Base-by-base conservation (phyloP, 257 asterid genomes). In the Rehmannia glutinosa region DNA sequence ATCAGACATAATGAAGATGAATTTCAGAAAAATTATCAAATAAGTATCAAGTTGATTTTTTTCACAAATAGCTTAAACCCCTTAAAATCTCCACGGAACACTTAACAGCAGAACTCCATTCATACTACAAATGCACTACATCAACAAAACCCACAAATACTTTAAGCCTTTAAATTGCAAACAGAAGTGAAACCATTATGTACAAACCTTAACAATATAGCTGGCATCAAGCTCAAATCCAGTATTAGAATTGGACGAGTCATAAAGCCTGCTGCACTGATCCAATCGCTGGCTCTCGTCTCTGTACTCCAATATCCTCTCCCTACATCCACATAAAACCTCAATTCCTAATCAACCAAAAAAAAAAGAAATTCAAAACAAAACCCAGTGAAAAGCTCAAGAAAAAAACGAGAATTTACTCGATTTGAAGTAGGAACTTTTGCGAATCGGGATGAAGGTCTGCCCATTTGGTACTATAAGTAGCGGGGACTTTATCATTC, bases 381-480 rank as follows among this genome's bases (percentile, higher is more conserved):
- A 64, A 38, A 43, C 8, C 52, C 15, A 10, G 28, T 28, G 24
- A 42, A n/a, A 58, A 49, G 28, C n/a, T 27, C 11, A 38, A 49
- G 43, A 21, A 36, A 25, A 20, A 21, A 25, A 62, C 9, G 5
- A 35, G 35, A 49, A 83, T 60, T 30, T 67, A 94, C 97, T 94
- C 99, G 33, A 94, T 88, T 72, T 85, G 95, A 51, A 82, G 90
- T 16, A 94, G 90, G 19, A 85, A 66, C 72, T 94, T 94, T 60
- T 87, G 96, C 11, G 99, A 94, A 74, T 91, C 97, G 0, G 97
- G 97, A 67, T 94, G 97, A 41, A 94, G 92, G 75, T 94, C 99
- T 0, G 91, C 86, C 99, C 99, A 93, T 82, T 90, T 93, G 66
- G 97, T 84, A 63, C 91, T 73, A 36, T 93, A 93, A 75, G 85